Percentiles rank a stretch among this genome's conserved stretches.
These are phyloP conservation scores for Xerocomellus chrysenteron DNA, from an alignment of 768 basidiomycete genomes.

Conservation along the genomic window DNA sequence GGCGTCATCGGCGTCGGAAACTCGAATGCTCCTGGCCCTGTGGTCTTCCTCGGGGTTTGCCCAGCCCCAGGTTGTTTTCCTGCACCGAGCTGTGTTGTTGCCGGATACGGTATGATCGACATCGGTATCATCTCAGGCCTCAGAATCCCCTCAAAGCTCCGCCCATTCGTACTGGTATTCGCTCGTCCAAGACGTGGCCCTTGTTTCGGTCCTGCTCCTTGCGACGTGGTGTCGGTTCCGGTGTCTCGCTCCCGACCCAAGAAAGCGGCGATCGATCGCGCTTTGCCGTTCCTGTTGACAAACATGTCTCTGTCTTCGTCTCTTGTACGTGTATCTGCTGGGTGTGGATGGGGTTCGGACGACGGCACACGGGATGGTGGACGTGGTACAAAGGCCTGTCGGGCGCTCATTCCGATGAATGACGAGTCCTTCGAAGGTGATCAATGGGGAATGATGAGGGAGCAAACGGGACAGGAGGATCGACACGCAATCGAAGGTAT, in stretches of 20 bases:
- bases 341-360: slow-evolving; percentile 8
- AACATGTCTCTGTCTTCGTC: slow-evolving; percentile 9
- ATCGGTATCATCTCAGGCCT: slow-evolving; percentile 23
- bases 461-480: not conserved
- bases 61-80: slow-evolving; percentile 8
- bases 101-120: slow-evolving; percentile 25
- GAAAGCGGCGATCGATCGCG: slow-evolving; percentile 22
- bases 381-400: slow-evolving; percentile 27
- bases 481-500: not conserved
- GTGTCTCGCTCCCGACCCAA: slow-evolving; percentile 19
- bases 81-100: not conserved
- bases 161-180: slow-evolving; percentile 4
- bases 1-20: slow-evolving; percentile 24
- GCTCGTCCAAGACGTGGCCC: slow-evolving; percentile 6
- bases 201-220: not conserved
- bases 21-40: slow-evolving; percentile 3
- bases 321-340: not conserved
- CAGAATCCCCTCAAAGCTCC: slow-evolving; percentile 25
- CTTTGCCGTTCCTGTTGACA: slow-evolving; percentile 11
- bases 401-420: slow-evolving; percentile 22
- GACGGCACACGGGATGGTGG: slow-evolving; percentile 10
- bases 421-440: not conserved
- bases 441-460: not conserved
- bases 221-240: not conserved
- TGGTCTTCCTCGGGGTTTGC: slow-evolving; percentile 22